These are phyloP conservation scores for Pyrenophora seminiperda DNA, from an alignment of 2,329 filamentous ascomycete species.

Conservation along the genomic window DNA sequence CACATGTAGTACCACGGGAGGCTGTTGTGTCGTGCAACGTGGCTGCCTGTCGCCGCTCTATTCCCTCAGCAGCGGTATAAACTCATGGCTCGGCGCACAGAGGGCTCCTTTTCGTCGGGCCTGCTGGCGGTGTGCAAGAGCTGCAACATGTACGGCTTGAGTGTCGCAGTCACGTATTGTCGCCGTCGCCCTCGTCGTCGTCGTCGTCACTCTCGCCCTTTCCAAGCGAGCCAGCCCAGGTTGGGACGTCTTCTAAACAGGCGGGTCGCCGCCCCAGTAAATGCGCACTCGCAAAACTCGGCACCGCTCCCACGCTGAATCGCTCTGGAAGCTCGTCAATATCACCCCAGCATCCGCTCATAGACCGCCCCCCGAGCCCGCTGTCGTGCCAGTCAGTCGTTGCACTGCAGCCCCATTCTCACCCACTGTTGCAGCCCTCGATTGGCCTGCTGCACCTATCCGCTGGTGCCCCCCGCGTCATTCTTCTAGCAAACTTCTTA, in stretches of 20 bases:
- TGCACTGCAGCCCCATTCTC: conserved; percentile 33
- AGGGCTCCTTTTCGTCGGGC: background rate
- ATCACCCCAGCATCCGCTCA: conserved; percentile 15
- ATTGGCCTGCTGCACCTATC: conserved; percentile 29
- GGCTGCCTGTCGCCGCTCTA: conserved; percentile 1
- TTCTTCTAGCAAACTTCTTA: conserved; percentile 39
- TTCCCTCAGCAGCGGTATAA: background rate
- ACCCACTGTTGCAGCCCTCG: conserved; percentile 24
- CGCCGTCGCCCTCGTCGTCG: too few relatives aligned
- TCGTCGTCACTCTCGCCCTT: conserved; percentile 2
- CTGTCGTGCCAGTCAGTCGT: conserved; percentile 11
- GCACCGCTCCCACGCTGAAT: conserved; percentile 11
- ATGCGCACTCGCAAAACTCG: conserved; percentile 26
- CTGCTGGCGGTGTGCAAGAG: conserved; percentile 1
- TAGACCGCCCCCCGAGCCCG: too few relatives aligned
- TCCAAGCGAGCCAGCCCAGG: conserved; percentile 13
- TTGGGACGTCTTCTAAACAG: conserved; percentile 10
- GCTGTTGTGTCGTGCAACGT: conserved; percentile 7
- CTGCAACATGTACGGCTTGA: background rate
- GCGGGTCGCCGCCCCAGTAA: conserved; percentile 11
- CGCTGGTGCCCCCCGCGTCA: conserved; percentile 38
- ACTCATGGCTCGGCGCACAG: background rate
- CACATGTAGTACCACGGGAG: conserved; percentile 20
- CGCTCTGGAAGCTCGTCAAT: conserved; percentile 11
- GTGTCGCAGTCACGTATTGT: background rate